phyloP scores from a whole-genome alignment of 176 grass and related monocot genomes.

The Typha latifolia region DNA sequence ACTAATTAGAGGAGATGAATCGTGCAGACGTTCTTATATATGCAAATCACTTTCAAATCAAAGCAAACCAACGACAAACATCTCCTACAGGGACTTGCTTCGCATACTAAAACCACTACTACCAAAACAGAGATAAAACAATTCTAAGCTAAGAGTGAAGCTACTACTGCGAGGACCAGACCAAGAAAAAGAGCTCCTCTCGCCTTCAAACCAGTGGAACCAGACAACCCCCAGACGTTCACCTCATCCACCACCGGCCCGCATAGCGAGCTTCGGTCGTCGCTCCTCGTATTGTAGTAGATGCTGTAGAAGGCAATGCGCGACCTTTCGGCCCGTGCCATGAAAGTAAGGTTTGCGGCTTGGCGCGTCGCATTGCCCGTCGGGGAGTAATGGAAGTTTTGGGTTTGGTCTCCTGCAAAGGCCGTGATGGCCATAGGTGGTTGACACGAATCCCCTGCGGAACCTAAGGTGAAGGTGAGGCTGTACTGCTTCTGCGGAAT shows the following conservation, averaged over 20 bases:
- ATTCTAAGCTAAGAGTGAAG: no score
- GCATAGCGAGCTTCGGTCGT: constrained; percentile 72
- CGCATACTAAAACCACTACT: no score
- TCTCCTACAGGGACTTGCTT: no score
- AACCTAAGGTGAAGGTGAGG: constrained; percentile 61
- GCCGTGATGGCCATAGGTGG: constrained; percentile 85
- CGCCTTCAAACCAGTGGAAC: constrained; percentile 29
- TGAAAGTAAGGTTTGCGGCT: constrained; percentile 51
- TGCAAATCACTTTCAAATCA: no score
- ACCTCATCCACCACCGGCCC: constrained; percentile 69
- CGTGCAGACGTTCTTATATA: no score
- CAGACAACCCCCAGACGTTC: constrained; percentile 56
- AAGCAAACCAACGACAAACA: no score
- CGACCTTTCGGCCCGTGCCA: constrained; percentile 54
- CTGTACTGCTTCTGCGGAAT: constrained; percentile 79
- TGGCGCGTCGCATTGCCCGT: constrained; percentile 70
- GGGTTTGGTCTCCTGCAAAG: constrained; percentile 74
- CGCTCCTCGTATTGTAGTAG: constrained; percentile 86
- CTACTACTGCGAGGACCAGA: neutral
- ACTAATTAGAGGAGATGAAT: no score
- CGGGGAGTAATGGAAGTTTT: constrained; percentile 85
- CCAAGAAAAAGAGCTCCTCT: constrained; percentile 29
- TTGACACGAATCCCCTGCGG: constrained; percentile 70
- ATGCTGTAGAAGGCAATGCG: constrained; percentile 86
- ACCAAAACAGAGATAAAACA: no score